phyloP scores from a whole-genome alignment of 257 asterid species.

The Linaria vulgaris region DNA sequence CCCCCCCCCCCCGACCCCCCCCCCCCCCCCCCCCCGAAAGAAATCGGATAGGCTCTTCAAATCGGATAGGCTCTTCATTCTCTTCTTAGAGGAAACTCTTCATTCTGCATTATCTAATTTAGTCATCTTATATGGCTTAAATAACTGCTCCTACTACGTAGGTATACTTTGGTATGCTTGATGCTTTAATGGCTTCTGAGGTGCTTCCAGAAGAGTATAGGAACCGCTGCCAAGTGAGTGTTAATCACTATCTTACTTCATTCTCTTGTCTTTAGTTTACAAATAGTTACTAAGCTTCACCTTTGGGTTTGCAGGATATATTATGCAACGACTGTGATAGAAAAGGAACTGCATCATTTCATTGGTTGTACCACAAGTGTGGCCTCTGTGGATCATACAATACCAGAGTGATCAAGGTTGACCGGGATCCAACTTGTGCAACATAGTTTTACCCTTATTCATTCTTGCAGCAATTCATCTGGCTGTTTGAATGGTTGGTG shows the following conservation, averaged over 20 bases:
- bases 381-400: conserved; percentile 80
- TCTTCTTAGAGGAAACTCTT: too few species aligned
- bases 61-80: too few species aligned
- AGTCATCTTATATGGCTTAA: not conserved
- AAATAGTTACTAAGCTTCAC: not conserved
- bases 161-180: conserved; percentile 98
- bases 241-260: not conserved
- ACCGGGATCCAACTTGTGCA: conserved; percentile 54
- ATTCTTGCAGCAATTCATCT: conserved; percentile 21
- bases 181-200: conserved; percentile 92
- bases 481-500: conserved; percentile 9
- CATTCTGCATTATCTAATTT: not conserved
- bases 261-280: not conserved
- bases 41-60: too few species aligned
- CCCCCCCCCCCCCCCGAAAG: too few species aligned
- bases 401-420: conserved; percentile 86
- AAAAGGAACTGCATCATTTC: conserved; percentile 82
- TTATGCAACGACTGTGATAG: conserved; percentile 85
- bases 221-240: conserved; percentile 67
- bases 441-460: conserved; percentile 30
- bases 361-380: conserved; percentile 96
- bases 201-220: conserved; percentile 91
- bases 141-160: conserved; percentile 27
- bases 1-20: too few species aligned
- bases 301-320: conserved; percentile 50